Evolutionary conservation across 164 flowering plant genomes (phyloP), one percentile per base, ranked within the genome.

Genomic region (Magnolia officinalis): DNA sequence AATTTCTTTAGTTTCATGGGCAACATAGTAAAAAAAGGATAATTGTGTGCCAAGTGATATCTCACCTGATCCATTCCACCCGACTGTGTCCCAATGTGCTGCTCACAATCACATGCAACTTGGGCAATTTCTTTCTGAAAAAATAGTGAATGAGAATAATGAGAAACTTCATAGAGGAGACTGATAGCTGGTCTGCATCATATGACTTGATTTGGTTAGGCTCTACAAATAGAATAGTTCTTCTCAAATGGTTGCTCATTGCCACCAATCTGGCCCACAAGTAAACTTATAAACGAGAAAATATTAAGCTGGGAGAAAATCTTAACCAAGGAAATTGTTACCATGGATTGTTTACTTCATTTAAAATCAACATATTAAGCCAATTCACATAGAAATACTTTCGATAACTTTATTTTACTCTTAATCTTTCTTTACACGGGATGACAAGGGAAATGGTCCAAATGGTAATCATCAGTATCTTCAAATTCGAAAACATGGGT

Each of bases 31-130:
- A 55, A 55, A 55, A 20, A 31, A 67, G 26, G 26, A 67, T 51
- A 75, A 14, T n/a, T 49, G 69, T 21, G 49, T 19, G 49, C 45
- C 23, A 23, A 29, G 45, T 8, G 8, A 55, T 20, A 55, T 67
- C 70, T 82, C 59, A 96, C 99, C 96, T 96, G 99, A 83, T 96
- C 98, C 99, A 96, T 96, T 72, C 98, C 99, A 80, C 98, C 97
- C 71, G 98, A 94, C 63, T 94, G 98, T n/a, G 99, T 93, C 77
- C 98, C 98, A 82, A 96, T 93, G 78, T 96, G 98, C 63, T 95
- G 88, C 75, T 96, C 99, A 77, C 99, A 94, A 18, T 89, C 98
- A 79, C 99, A 96, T 14, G 98, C 92, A 70, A 96, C 89, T 76
- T 94, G 99, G 51, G 99, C 99, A 76, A 94, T 71, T 75, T 92